Evolutionary conservation across 768 basidiomycete species (phyloP).

Genomic region (Lepiota brunneoincarnata): DNA sequence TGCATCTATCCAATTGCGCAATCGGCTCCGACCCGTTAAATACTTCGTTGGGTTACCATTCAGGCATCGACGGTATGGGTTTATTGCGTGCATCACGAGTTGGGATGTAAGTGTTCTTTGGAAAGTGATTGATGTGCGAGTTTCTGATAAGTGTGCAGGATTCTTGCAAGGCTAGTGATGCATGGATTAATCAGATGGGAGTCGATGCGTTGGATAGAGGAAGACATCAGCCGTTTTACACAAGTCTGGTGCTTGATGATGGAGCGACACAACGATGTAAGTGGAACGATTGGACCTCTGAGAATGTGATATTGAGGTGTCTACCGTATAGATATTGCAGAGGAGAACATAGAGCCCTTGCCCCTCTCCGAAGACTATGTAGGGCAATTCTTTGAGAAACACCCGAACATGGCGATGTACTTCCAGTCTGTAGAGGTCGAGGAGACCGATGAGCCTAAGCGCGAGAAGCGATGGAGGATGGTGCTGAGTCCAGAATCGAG

Average conservation of each 20-base stretch:
- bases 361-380: constrained; percentile 6
- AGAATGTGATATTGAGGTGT: background rate
- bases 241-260: constrained; percentile 23
- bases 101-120: constrained; percentile 43
- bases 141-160: constrained; percentile 16
- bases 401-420: constrained; percentile 5
- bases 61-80: constrained; percentile 34
- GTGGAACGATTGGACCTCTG: constrained; percentile 9
- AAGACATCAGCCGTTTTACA: constrained; percentile 50
- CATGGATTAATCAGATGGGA: constrained; percentile 43
- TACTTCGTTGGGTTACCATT: constrained; percentile 52
- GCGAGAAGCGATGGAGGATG: constrained; percentile 7
- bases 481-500: constrained; percentile 39
- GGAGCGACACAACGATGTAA: constrained; percentile 37
- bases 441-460: background rate
- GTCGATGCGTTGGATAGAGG: constrained; percentile 38
- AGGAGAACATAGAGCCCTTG: constrained; percentile 29
- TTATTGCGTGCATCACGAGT: constrained; percentile 42
- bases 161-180: constrained; percentile 35
- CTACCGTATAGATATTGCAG: constrained; percentile 27
- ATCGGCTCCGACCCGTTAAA: constrained; percentile 19
- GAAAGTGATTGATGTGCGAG: background rate
- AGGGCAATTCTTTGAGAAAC: constrained; percentile 5
- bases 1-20: background rate
- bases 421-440: constrained; percentile 8